These are phyloP conservation scores for Gossypium sturtianum DNA, from an alignment of 345 rosid species.

Conservation along the genomic window DNA sequence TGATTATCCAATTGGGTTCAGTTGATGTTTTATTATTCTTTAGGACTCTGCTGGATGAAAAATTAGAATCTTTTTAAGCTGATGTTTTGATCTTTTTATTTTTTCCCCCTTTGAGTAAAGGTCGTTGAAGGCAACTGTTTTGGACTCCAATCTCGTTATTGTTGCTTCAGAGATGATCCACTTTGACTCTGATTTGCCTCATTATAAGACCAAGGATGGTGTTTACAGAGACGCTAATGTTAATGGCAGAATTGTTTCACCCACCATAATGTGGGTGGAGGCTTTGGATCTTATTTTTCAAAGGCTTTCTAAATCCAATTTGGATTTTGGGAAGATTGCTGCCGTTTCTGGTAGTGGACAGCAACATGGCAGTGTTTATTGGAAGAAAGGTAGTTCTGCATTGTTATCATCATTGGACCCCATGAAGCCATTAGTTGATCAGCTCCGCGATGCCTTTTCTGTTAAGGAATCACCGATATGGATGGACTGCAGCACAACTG, in stretches of 20 bases:
- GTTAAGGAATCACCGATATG: conserved; percentile 74
- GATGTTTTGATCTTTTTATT: background rate
- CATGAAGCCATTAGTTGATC: conserved; percentile 47
- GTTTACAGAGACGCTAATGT: conserved; percentile 62
- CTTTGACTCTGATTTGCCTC: conserved; percentile 77
- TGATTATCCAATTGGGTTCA: background rate
- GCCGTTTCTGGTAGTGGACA: conserved; percentile 97
- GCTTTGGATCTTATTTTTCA: conserved; percentile 80
- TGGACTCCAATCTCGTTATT: conserved; percentile 64
- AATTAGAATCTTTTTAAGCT: background rate
- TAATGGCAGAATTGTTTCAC: conserved; percentile 79
- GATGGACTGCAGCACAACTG: conserved; percentile 93
- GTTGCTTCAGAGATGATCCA: conserved; percentile 59
- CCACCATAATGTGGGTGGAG: conserved; percentile 97
- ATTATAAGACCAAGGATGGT: conserved; percentile 78
- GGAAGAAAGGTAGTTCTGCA: conserved; percentile 61
- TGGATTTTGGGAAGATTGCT: conserved; percentile 60
- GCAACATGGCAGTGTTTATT: conserved; percentile 96
- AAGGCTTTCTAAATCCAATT: conserved; percentile 40
- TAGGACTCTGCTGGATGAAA: background rate
- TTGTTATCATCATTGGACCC: conserved; percentile 53
- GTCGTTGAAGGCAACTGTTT: conserved; percentile 92
- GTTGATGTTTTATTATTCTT: background rate
- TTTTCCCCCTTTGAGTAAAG: conserved; percentile 23
- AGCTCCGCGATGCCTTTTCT: conserved; percentile 60